Conservation (phyloP, 2,329 filamentous ascomycete species). For the Alternaria infectoria region DNA sequence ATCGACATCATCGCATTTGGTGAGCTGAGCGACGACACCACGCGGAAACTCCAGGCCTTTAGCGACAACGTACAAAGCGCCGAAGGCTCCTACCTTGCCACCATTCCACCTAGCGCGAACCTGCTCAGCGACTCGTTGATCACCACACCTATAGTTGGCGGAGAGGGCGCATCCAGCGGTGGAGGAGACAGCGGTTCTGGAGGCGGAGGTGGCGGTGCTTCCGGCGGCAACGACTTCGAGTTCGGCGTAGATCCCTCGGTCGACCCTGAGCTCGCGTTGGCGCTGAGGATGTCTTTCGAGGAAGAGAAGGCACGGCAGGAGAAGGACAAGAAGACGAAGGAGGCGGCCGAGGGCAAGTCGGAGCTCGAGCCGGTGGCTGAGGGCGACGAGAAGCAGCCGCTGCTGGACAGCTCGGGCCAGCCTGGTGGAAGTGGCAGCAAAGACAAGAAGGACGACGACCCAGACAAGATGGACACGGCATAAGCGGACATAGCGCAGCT, state of each 20-base stretch:
- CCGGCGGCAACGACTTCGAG: conserved; percentile 71
- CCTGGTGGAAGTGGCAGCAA: conserved; percentile 64
- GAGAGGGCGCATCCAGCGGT: conserved; percentile 70
- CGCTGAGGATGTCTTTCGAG: conserved; percentile 96
- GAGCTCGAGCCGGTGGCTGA: conserved; percentile 82
- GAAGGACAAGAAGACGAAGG: conserved; percentile 78
- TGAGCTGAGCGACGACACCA: conserved; percentile 87
- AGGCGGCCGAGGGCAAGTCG: conserved; percentile 72
- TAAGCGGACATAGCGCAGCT: conserved; percentile 50
- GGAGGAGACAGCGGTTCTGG: conserved; percentile 60
- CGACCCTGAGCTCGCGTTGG: conserved; percentile 92
- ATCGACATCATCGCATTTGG: conserved; percentile 97
- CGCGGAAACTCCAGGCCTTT: conserved; percentile 89
- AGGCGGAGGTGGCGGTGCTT: conserved; percentile 60
- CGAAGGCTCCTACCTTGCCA: conserved; percentile 90
- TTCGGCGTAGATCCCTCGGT: conserved; percentile 90
- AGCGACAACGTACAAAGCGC: conserved; percentile 86
- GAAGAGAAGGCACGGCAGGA: conserved; percentile 95
- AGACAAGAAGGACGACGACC: conserved; percentile 61
- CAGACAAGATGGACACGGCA: conserved; percentile 91
- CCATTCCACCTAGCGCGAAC: conserved; percentile 88
- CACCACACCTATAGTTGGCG: conserved; percentile 85
- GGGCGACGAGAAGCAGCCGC: conserved; percentile 65
- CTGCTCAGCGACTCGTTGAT: conserved; percentile 92
- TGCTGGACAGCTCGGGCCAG: conserved; percentile 69